These are phyloP conservation scores for Berberis vulgaris DNA, from an alignment of 164 flowering plant species.

Conservation along the genomic window DNA sequence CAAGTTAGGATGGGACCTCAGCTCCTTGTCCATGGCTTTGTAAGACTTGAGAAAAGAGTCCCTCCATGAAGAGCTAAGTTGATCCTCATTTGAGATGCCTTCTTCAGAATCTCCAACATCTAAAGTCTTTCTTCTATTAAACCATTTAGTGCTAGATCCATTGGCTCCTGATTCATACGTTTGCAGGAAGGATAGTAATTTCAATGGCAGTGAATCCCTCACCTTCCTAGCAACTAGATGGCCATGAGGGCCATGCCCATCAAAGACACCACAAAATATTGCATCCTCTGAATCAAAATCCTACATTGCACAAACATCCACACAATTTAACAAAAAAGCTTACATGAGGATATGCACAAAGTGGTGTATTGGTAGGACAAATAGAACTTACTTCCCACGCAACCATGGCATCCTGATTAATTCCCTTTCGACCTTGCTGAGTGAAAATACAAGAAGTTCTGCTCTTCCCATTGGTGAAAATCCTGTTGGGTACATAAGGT, in stretches of 20 bases:
- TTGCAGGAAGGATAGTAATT: slow-evolving; percentile 45
- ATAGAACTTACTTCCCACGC: slow-evolving; percentile 76
- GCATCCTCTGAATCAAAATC: slow-evolving; percentile 72
- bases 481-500: slow-evolving; percentile 57
- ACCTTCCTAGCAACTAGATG: slow-evolving; percentile 90
- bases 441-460: slow-evolving; percentile 74
- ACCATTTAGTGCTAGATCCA: slow-evolving; percentile 31
- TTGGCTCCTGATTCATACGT: slow-evolving; percentile 33
- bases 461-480: slow-evolving; percentile 68
- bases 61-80: slow-evolving; percentile 45
- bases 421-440: slow-evolving; percentile 91
- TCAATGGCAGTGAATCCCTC: slow-evolving; percentile 70
- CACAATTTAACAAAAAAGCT: slow-evolving; percentile 4
- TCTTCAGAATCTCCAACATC: slow-evolving; percentile 28
- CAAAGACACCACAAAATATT: slow-evolving; percentile 88
- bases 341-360: not conserved
- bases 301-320: slow-evolving; percentile 28
- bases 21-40: slow-evolving; percentile 88
- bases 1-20: slow-evolving; percentile 65
- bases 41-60: slow-evolving; percentile 72
- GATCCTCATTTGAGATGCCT: slow-evolving; percentile 39
- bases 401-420: slow-evolving; percentile 94
- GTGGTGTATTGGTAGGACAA: not conserved
- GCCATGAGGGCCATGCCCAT: slow-evolving; percentile 94
- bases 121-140: slow-evolving; percentile 26